phyloP scores from a whole-genome alignment of 345 rosid species.

The Eucalyptus lansdowneana region DNA sequence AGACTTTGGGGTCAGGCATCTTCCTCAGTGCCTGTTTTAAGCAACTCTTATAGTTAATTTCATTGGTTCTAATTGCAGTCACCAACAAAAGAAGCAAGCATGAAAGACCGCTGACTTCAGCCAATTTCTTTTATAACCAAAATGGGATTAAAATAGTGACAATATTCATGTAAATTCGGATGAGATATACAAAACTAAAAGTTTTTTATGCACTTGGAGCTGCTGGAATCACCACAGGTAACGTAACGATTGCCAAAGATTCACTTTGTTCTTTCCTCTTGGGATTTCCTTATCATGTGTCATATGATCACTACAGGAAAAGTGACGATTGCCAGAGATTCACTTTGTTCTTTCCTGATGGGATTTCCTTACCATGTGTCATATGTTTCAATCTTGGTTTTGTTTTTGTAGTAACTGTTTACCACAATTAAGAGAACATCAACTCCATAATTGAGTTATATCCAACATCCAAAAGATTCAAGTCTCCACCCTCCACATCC shows the following conservation, averaged over 20 bases:
- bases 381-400: background rate
- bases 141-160: background rate
- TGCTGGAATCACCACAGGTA: background rate
- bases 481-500: background rate
- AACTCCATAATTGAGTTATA: background rate
- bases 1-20: slow-evolving; percentile 17
- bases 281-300: background rate
- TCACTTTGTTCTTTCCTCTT: background rate
- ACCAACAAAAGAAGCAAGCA: background rate
- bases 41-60: background rate
- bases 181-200: background rate
- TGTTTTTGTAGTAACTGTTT: background rate
- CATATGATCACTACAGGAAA: background rate
- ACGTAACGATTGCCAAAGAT: background rate
- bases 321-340: background rate
- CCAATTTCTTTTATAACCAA: background rate
- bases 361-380: background rate
- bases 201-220: background rate
- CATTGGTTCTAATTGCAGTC: background rate
- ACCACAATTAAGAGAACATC: background rate
- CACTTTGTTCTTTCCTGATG: background rate
- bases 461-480: background rate
- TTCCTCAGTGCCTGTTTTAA: slow-evolving; percentile 22
- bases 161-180: background rate
- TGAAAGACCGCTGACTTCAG: background rate